Evolutionary conservation across 306 rosid species (phyloP), one percentile per base, ranked within the genome.

Genomic region (Vigna angularis): DNA sequence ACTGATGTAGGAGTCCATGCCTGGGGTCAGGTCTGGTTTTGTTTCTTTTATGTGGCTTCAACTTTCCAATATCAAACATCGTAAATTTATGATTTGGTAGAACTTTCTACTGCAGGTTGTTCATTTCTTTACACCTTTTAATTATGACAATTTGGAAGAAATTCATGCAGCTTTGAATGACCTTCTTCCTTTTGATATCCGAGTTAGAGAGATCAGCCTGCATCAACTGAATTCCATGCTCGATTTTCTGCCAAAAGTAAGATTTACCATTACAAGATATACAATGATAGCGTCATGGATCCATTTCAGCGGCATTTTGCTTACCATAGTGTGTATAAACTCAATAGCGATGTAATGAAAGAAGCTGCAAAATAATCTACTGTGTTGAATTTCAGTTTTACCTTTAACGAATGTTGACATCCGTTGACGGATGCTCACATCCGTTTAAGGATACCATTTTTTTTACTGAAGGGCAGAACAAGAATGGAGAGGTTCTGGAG

Each of bases 1-100:
- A 95, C 98, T 3, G 98, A 95, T 85, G 65, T 81, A 36, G 97
- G 98, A 80, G 98, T 95, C 57, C 98, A 95, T 82, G 98, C 98
- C n/a, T 91, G 91, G 93, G 97, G 97, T 78, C 98, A 95, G 98
- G 98, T 94, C 87, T 36, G 87, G 76, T 66, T 75, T 78, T 78
- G 45, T 76, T 72, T 47, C 85, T 80, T 44, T 59, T 70, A 26
- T 17, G 66, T 66, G 12, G 70, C 51, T 81, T 53, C 51, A 45
- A 9, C 47, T 57, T 83, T 73, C 51, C 45, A 44, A 12, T 24
- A 5, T 48, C 57, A 69, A 77, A 16, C 32, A 40, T 63, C 63
- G 30, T 26, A 66, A 72, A 70, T 69, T 70, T 59, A 64, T 71
- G 70, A 72, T 87, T 80, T 75, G 4, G 50, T 12, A 12, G 16